Evolutionary conservation across 805 yeast species (phyloP).

Genomic region (Pichia gijzeniarum): DNA sequence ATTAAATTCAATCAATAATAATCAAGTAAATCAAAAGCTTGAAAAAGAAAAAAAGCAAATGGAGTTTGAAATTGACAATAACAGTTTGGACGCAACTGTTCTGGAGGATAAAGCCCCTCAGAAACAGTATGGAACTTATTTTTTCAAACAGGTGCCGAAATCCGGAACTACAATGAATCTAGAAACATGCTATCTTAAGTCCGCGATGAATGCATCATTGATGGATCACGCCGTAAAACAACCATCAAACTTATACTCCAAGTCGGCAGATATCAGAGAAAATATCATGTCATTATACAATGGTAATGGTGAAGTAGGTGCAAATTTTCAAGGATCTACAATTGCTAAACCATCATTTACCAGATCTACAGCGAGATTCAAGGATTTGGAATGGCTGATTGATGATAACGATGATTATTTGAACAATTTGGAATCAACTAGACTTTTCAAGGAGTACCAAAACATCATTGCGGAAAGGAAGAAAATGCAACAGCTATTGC

Average conservation of each 20-base stretch:
- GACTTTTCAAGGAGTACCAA: conserved; percentile 36
- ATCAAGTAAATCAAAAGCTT: background rate
- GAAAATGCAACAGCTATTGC: conserved; percentile 30
- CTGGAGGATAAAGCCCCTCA: background rate
- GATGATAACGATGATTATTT: conserved; percentile 29
- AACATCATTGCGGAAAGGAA: conserved; percentile 38
- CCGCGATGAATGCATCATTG: conserved; percentile 11
- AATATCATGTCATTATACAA: background rate
- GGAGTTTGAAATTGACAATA: background rate
- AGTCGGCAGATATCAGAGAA: conserved; percentile 1
- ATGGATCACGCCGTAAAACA: conserved; percentile 3
- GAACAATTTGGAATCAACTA: conserved; percentile 26
- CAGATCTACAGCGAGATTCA: conserved; percentile 22
- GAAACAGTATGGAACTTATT: conserved; percentile 26
- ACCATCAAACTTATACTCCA: conserved; percentile 4
- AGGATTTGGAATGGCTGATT: conserved; percentile 28
- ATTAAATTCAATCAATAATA: background rate
- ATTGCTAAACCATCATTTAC: conserved; percentile 13
- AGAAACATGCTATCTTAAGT: conserved; percentile 19
- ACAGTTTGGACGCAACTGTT: background rate
- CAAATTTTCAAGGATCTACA: background rate
- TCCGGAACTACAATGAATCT: conserved; percentile 1
- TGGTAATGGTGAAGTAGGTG: background rate
- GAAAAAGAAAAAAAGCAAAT: background rate
- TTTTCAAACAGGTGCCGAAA: conserved; percentile 12